Percentiles rank a stretch among this genome's conserved stretches.
These are phyloP conservation scores for Aspergillus tanneri DNA, from an alignment of 2,329 filamentous ascomycete species.

Conservation along the genomic window DNA sequence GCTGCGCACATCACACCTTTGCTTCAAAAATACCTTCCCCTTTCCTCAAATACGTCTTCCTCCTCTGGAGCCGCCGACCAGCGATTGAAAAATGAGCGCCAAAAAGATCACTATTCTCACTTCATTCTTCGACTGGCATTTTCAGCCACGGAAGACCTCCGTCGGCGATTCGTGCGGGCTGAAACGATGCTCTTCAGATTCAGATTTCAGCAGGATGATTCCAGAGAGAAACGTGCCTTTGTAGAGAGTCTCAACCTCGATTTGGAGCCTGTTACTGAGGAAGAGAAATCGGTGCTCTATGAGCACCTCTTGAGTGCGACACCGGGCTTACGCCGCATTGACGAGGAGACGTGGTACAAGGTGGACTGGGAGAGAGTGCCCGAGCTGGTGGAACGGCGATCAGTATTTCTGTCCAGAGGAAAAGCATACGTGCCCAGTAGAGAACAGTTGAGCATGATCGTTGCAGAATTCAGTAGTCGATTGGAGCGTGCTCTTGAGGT, in stretches of 20 bases:
- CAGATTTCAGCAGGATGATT: conserved; percentile 74
- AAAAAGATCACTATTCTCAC: conserved; percentile 96
- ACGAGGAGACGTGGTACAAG: conserved; percentile 92
- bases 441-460: conserved; percentile 85
- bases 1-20: conserved; percentile 79
- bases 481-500: conserved; percentile 83
- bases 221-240: conserved; percentile 70
- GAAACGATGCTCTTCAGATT: conserved; percentile 88
- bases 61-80: conserved; percentile 51
- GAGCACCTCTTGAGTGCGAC: conserved; percentile 62
- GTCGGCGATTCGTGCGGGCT: conserved; percentile 78
- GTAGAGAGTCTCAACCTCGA: conserved; percentile 74
- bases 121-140: conserved; percentile 96
- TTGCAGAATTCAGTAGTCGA: conserved; percentile 77
- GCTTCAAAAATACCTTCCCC: conserved; percentile 80
- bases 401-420: conserved; percentile 73
- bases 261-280: conserved; percentile 78
- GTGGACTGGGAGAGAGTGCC: conserved; percentile 94
- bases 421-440: conserved; percentile 87
- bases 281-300: conserved; percentile 70
- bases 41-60: conserved; percentile 71
- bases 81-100: conserved; percentile 67
- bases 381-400: conserved; percentile 77
- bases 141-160: conserved; percentile 83
- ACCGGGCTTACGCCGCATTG: conserved; percentile 50